These are phyloP conservation scores for Fusarium beomiforme DNA, from an alignment of 2,329 filamentous ascomycete genomes.

Conservation along the genomic window DNA sequence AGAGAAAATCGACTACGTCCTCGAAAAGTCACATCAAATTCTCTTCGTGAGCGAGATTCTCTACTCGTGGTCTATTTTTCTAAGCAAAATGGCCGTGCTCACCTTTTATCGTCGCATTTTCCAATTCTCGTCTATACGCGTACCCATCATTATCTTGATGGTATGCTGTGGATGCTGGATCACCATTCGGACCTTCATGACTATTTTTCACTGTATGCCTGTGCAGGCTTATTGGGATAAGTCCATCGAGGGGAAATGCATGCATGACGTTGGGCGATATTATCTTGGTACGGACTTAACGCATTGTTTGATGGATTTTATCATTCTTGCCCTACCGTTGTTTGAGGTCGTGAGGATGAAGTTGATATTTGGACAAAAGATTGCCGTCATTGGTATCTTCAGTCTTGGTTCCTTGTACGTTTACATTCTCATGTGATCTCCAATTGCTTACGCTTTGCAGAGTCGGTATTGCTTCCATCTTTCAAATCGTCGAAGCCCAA, in stretches of 20 bases:
- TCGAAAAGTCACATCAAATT: constrained; percentile 22
- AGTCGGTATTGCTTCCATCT: constrained; percentile 27
- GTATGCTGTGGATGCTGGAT: constrained; percentile 41
- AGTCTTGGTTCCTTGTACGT: constrained; percentile 25
- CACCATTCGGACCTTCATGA: constrained; percentile 36
- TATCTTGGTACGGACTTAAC: constrained; percentile 28
- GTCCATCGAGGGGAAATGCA: constrained; percentile 13
- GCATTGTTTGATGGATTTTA: constrained; percentile 27
- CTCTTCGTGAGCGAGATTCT: constrained; percentile 27
- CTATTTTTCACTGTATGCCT: constrained; percentile 30
- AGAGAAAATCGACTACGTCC: constrained; percentile 13
- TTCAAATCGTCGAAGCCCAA: constrained; percentile 23
- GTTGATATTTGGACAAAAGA: constrained; percentile 21
- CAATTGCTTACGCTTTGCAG: neutral
- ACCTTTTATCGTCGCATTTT: constrained; percentile 46
- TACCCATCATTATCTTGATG: constrained; percentile 42
- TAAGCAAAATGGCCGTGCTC: constrained; percentile 44
- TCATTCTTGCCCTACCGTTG: constrained; percentile 22
- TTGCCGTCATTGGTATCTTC: constrained; percentile 26
- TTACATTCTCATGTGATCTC: rapidly evolving
- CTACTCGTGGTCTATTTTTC: constrained; percentile 43
- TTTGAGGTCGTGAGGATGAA: constrained; percentile 20
- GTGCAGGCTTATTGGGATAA: constrained; percentile 31
- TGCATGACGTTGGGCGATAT: constrained; percentile 8
- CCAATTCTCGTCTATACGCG: constrained; percentile 37